Conservation (phyloP, 768 basidiomycete species). For the Paxillus involutus region DNA sequence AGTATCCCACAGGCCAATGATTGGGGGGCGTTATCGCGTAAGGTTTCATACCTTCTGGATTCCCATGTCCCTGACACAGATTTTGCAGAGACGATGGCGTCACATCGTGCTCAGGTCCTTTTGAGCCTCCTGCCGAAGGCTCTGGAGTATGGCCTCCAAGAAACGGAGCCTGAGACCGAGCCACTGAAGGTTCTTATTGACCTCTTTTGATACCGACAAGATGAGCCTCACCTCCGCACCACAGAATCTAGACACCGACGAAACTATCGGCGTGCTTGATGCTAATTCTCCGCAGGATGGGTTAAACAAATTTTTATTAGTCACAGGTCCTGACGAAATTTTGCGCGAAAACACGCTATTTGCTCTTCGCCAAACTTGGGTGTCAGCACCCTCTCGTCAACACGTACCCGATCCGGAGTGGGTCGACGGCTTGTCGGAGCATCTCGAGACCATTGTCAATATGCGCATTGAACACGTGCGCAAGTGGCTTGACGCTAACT, state of each 20-base stretch:
- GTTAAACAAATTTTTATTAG: conserved; percentile 26
- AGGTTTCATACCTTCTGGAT: conserved; percentile 10
- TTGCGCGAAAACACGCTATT: conserved; percentile 1
- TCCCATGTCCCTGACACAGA: background rate
- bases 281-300: conserved; percentile 10
- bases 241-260: conserved; percentile 50
- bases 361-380: conserved; percentile 28
- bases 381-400: conserved; percentile 24
- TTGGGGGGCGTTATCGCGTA: conserved; percentile 60
- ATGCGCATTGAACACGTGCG: conserved; percentile 42
- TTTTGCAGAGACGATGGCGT: conserved; percentile 38
- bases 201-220: background rate
- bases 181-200: conserved; percentile 40
- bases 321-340: background rate
- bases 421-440: conserved; percentile 31
- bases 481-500: conserved; percentile 47
- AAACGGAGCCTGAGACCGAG: conserved; percentile 41
- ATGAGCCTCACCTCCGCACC: background rate
- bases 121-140: conserved; percentile 41
- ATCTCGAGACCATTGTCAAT: conserved; percentile 38
- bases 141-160: conserved; percentile 42
- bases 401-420: conserved; percentile 36
- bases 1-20: conserved; percentile 42
- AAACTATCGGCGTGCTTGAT: conserved; percentile 30
- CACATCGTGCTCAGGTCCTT: conserved; percentile 42